phyloP scores from a whole-genome alignment of 371 early-diverging fungal genomes.

The Apophysomyces sp. region DNA sequence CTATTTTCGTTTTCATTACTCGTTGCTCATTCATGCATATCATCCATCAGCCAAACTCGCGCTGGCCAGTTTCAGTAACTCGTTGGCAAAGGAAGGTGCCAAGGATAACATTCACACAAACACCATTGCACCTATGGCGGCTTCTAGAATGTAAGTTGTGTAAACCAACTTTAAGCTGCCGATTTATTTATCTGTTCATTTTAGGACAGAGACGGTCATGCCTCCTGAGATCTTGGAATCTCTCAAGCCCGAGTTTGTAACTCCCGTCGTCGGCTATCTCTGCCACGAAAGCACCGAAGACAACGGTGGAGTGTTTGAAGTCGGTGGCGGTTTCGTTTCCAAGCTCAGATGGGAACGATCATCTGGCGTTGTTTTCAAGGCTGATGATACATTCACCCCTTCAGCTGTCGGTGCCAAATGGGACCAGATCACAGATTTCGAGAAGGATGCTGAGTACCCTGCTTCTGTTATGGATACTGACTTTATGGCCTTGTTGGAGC shows the following conservation, averaged over 20 bases:
- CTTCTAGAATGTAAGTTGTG: constrained; percentile 79
- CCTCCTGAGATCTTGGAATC: constrained; percentile 91
- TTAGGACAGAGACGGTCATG: constrained; percentile 86
- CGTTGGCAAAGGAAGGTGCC: constrained; percentile 93
- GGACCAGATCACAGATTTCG: constrained; percentile 79
- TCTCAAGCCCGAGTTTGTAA: constrained; percentile 95
- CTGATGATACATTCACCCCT: constrained; percentile 86
- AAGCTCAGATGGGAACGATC: constrained; percentile 95
- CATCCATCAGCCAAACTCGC: constrained; percentile 83
- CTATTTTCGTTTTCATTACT: not conserved
- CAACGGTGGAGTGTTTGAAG: constrained; percentile 89
- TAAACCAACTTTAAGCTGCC: not conserved
- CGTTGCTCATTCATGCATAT: not conserved
- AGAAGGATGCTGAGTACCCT: constrained; percentile 68
- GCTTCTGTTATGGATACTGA: constrained; percentile 78
- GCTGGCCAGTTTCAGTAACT: constrained; percentile 84
- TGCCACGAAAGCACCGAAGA: constrained; percentile 87
- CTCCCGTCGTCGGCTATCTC: constrained; percentile 94
- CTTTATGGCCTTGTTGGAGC: constrained; percentile 79
- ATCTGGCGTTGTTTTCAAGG: constrained; percentile 89
- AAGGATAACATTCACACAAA: constrained; percentile 92
- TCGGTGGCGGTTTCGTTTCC: constrained; percentile 93
- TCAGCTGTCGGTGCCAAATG: constrained; percentile 75
- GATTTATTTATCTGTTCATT: not conserved
- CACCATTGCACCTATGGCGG: constrained; percentile 97